phyloP scores from a whole-genome alignment of 2,329 filamentous ascomycete species.

The Akanthomyces dipterigenus region DNA sequence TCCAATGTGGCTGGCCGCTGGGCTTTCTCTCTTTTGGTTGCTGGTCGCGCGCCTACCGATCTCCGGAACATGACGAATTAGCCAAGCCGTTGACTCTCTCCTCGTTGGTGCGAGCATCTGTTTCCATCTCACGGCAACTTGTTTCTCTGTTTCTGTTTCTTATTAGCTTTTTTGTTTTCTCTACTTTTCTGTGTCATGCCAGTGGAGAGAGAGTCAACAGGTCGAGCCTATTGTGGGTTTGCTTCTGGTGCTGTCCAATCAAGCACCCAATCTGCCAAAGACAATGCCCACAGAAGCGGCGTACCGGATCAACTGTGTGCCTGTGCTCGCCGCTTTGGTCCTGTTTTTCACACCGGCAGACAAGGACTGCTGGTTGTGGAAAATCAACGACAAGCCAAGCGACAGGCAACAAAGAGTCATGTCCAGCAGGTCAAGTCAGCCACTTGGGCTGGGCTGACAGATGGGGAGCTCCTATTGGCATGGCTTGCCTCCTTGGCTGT shows the following conservation, averaged over 20 bases:
- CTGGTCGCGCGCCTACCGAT: neutral
- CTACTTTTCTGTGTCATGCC: neutral
- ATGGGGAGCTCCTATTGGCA: neutral
- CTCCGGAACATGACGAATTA: neutral
- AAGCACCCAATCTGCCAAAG: neutral
- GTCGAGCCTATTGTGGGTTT: neutral
- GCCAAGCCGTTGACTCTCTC: neutral
- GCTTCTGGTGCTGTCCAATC: neutral
- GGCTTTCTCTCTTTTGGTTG: neutral
- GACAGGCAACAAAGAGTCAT: neutral
- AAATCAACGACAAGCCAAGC: neutral
- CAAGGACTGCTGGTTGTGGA: neutral
- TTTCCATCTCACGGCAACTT: neutral
- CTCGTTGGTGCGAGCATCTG: neutral
- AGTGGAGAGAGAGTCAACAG: neutral
- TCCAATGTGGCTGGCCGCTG: neutral
- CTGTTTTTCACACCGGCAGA: neutral
- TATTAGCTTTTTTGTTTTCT: neutral
- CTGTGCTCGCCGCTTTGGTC: neutral
- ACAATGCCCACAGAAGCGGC: conserved; percentile 1
- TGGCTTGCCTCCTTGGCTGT: neutral
- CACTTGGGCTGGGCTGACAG: too few relatives aligned
- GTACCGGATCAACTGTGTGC: neutral
- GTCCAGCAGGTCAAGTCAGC: neutral
- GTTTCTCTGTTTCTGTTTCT: neutral